Percentiles rank a stretch among this genome's conserved stretches.
Evolutionary conservation across 2,329 filamentous ascomycete species (phyloP).

Genomic region (Plenodomus tracheiphilus): DNA sequence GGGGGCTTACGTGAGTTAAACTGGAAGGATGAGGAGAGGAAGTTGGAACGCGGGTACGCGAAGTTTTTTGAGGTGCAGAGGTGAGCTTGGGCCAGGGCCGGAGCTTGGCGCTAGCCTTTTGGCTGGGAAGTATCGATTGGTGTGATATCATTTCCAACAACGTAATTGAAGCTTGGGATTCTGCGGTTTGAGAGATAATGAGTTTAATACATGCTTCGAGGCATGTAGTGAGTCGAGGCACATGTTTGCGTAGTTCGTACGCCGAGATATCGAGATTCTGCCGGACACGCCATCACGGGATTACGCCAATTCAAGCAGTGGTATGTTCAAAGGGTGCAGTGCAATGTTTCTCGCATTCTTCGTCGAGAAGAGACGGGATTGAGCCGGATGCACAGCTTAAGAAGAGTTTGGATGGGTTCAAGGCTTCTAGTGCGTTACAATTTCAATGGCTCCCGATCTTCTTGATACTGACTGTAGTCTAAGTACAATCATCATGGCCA

Average conservation of each 20-base stretch:
- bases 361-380: background rate
- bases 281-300: slow-evolving; percentile 35
- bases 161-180: background rate
- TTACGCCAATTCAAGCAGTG: slow-evolving; percentile 14
- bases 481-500: slow-evolving; percentile 11
- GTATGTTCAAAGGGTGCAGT: slow-evolving; percentile 10
- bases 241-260: slow-evolving; percentile 33
- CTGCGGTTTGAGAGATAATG: slow-evolving; percentile 14
- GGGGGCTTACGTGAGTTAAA: slow-evolving; percentile 87
- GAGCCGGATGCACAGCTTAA: slow-evolving; percentile 21
- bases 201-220: slow-evolving; percentile 24
- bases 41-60: slow-evolving; percentile 24
- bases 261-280: slow-evolving; percentile 40
- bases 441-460: background rate
- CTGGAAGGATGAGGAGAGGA: slow-evolving; percentile 88
- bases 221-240: slow-evolving; percentile 13
- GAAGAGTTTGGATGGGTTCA: slow-evolving; percentile 35
- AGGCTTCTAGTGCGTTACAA: slow-evolving; percentile 31
- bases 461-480: slow-evolving; percentile 8
- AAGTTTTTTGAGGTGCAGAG: slow-evolving; percentile 40
- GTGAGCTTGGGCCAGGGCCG: slow-evolving; percentile 24
- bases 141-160: background rate
- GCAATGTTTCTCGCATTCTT: slow-evolving; percentile 19
- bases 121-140: background rate
- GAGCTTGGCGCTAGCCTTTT: slow-evolving; percentile 18